phyloP scores from a whole-genome alignment of 1,284 basidiomycete species.

The Ganoderma meredithae region DNA sequence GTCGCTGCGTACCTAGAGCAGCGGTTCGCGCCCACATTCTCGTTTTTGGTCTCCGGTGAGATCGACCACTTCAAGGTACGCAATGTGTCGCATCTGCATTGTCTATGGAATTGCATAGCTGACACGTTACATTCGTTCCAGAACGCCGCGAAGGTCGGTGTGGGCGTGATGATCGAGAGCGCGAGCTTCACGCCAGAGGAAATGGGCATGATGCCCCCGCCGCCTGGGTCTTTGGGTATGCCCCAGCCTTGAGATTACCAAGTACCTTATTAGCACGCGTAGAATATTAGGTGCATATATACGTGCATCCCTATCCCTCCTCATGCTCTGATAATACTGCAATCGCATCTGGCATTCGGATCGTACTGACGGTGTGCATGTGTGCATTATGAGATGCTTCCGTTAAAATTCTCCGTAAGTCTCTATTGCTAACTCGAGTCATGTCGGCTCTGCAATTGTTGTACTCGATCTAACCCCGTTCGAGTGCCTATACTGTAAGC shows the following conservation, averaged over 20 bases:
- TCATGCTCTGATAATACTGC: conserved; percentile 34
- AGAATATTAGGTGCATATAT: conserved; percentile 33
- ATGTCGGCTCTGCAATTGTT: not conserved
- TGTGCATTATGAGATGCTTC: not conserved
- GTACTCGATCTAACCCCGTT: not conserved
- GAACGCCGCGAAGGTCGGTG: conserved; percentile 93
- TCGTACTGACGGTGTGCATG: not conserved
- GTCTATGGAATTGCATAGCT: conserved; percentile 7
- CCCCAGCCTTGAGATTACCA: conserved; percentile 31
- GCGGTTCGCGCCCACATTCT: conserved; percentile 93
- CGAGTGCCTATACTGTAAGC: not conserved
- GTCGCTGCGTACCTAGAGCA: conserved; percentile 96
- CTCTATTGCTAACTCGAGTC: not conserved
- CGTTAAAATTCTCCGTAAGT: not conserved
- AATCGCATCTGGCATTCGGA: conserved; percentile 25
- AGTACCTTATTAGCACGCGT: conserved; percentile 29
- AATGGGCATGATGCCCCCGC: conserved; percentile 63
- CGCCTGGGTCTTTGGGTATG: conserved; percentile 24
- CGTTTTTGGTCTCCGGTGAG: conserved; percentile 95
- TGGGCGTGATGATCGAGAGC: conserved; percentile 97
- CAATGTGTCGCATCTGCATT: conserved; percentile 8
- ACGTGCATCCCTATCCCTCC: conserved; percentile 28
- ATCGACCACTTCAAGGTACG: conserved; percentile 97
- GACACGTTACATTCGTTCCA: conserved; percentile 40
- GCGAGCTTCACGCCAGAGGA: conserved; percentile 79